Base-by-base conservation (phyloP, 495 filamentous ascomycete species). In the Neurospora terricola region DNA sequence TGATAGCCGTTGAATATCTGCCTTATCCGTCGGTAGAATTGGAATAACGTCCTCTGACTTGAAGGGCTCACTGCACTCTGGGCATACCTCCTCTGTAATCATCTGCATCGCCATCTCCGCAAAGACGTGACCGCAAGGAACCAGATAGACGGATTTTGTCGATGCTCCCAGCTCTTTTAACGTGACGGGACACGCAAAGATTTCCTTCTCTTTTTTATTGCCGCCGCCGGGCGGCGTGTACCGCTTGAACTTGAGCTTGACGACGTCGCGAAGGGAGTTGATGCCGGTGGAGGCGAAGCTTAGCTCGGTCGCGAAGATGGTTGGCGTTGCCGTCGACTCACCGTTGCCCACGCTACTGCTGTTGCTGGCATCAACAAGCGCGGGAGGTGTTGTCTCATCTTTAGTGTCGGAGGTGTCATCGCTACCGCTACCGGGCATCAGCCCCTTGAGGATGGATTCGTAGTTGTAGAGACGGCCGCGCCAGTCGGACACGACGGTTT, bases 61-160 rank as follows among this genome's bases (percentile, higher is more conserved):
- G 81, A 94, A 98, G 7, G 87, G 71, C 76, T 91, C 89, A 76
- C 91, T 92, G 79, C 96, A 99, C 86, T 93, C 83, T 2, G 83
- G 82, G 74, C 86, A 88, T 2, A 76, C 74, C 21, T 83, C 83
- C 69, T 66, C 54, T 62, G 54, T 66, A 5, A 98, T 87, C 80
- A 97, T 93, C 73, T 91, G 91, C 70, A 98, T 88, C 10, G 92
- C 92, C 69, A 88, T 89, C 75, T 95, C 93, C 3, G 92, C 89
- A 80, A 98, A 98, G 2, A 93, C 96, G 87, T 98, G 96, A 2
- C 96, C 96, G 77, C 96, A 99, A 0, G 96, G 96, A 18, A 98
- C 93, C 7, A 99, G 78, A 80, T 98, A 99, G 21, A 97, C 93
- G 11, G 93, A 85, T 82, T 90, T 94, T 18, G 91, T 90, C 12